Percentiles rank a stretch among this genome's conserved stretches.
Evolutionary conservation across 768 basidiomycete species (phyloP).

Genomic region (Naganishia onofrii): DNA sequence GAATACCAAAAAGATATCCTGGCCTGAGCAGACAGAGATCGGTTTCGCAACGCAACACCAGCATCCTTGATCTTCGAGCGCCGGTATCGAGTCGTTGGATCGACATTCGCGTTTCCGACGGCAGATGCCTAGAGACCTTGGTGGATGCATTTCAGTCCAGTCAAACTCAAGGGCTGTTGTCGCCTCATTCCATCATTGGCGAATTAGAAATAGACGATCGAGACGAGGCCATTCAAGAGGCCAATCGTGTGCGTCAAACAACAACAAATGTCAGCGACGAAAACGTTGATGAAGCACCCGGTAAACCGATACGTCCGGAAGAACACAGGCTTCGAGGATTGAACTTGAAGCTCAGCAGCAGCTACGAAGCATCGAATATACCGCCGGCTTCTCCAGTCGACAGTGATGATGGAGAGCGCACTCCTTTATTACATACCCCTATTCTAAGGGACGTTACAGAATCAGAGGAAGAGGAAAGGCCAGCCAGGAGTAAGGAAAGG

Average conservation of each 20-base stretch:
- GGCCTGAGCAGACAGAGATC: neutral
- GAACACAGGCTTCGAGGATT: neutral
- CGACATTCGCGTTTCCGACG: conserved; percentile 14
- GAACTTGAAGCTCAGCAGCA: conserved; percentile 1
- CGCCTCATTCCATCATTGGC: conserved; percentile 16
- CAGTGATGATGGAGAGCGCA: neutral
- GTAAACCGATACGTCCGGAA: neutral
- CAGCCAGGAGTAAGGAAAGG: conserved; percentile 16
- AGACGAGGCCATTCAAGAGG: conserved; percentile 21
- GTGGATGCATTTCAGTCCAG: conserved; percentile 20
- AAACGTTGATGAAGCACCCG: neutral
- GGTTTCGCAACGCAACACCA: neutral
- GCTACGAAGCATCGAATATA: neutral
- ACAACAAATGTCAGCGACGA: too few relatives aligned
- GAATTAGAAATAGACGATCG: conserved; percentile 17
- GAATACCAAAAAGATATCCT: neutral
- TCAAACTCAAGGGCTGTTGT: conserved; percentile 8
- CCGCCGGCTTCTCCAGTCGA: neutral
- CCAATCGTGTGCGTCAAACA: neutral
- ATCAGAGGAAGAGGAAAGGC: neutral
- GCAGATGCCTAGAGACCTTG: conserved; percentile 7
- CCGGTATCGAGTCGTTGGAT: conserved; percentile 2
- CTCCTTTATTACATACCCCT: neutral
- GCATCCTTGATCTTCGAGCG: neutral
- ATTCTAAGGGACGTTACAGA: neutral